These are phyloP conservation scores for Trichoderma erinaceum DNA, from an alignment of 495 filamentous ascomycete genomes.

Conservation along the genomic window DNA sequence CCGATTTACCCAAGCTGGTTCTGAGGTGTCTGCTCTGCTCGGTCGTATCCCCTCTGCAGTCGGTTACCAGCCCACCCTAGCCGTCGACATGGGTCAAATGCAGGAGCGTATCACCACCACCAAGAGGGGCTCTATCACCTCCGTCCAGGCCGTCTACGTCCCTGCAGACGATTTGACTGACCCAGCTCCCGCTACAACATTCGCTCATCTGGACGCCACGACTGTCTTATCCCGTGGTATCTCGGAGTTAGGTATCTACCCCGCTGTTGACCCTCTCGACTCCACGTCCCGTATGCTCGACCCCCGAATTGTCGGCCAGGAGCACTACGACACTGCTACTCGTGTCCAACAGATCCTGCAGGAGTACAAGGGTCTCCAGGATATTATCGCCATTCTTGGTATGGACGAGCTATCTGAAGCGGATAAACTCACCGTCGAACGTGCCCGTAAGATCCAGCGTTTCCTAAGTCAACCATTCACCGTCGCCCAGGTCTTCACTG, in stretches of 20 bases:
- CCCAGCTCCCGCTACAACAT: slow-evolving; percentile 97
- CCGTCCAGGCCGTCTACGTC: slow-evolving; percentile 99
- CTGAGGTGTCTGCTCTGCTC: slow-evolving; percentile 97
- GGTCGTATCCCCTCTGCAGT: slow-evolving; percentile 99
- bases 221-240: slow-evolving; percentile 99
- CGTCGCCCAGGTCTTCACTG: slow-evolving; percentile 96
- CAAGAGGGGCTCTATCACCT: slow-evolving; percentile 98
- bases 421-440: slow-evolving; percentile 99
- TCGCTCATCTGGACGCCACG: slow-evolving; percentile 99
- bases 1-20: slow-evolving; percentile 99
- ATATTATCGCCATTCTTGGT: slow-evolving; percentile 99
- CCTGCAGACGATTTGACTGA: slow-evolving; percentile 99
- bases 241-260: slow-evolving; percentile 99
- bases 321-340: slow-evolving; percentile 93
- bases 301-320: slow-evolving; percentile 93
- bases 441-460: slow-evolving; percentile 98
- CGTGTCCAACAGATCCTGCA: slow-evolving; percentile 97
- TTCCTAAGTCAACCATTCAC: slow-evolving; percentile 99
- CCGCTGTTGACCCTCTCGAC: slow-evolving; percentile 98
- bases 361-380: slow-evolving; percentile 99
- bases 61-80: slow-evolving; percentile 99
- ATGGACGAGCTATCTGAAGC: slow-evolving; percentile 99
- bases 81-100: slow-evolving; percentile 99
- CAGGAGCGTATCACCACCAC: slow-evolving; percentile 99
- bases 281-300: slow-evolving; percentile 99